Evolutionary conservation across 805 yeast genomes (phyloP).

Genomic region (Candida methanosorbosa): DNA sequence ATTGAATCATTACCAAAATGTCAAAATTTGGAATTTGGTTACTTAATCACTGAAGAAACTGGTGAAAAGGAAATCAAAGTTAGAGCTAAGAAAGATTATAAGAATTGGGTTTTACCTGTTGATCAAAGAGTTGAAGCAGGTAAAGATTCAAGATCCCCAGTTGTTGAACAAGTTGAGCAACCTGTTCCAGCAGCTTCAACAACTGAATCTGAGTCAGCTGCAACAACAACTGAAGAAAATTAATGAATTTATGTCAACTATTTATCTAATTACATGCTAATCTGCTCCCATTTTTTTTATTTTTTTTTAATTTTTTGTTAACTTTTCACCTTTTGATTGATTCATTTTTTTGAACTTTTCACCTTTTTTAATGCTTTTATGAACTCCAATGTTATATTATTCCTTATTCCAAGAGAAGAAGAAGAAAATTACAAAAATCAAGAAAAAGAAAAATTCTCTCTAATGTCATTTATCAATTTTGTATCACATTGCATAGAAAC

Average conservation of each 20-base stretch:
- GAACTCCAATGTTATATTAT: too few relatives aligned
- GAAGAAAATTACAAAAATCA: too few relatives aligned
- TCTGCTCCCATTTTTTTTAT: too few relatives aligned
- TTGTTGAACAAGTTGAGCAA: not conserved
- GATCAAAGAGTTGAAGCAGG: constrained; percentile 40
- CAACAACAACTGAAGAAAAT: not conserved
- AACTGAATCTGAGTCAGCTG: not conserved
- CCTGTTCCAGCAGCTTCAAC: not conserved
- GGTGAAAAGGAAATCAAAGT: constrained; percentile 38
- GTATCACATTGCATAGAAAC: too few relatives aligned
- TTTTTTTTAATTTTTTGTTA: too few relatives aligned
- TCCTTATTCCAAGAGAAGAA: too few relatives aligned
- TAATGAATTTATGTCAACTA: not conserved
- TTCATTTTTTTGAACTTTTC: too few relatives aligned
- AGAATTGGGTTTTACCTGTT: constrained; percentile 61
- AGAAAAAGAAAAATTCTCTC: too few relatives aligned
- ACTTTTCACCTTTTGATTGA: too few relatives aligned
- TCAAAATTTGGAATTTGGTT: constrained; percentile 31
- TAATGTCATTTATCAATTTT: too few relatives aligned
- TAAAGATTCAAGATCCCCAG: constrained; percentile 21
- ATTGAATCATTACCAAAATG: constrained; percentile 47
- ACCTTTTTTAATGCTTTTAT: too few relatives aligned
- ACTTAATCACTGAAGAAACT: constrained; percentile 5
- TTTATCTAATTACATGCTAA: too few relatives aligned
- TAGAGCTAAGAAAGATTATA: constrained; percentile 49